A percentile compares a stretch with the other conserved stretches of the same genome.
Evolutionary conservation across 2,329 filamentous ascomycete genomes (phyloP).

Genomic region (Chaetomiaceae sp.): DNA sequence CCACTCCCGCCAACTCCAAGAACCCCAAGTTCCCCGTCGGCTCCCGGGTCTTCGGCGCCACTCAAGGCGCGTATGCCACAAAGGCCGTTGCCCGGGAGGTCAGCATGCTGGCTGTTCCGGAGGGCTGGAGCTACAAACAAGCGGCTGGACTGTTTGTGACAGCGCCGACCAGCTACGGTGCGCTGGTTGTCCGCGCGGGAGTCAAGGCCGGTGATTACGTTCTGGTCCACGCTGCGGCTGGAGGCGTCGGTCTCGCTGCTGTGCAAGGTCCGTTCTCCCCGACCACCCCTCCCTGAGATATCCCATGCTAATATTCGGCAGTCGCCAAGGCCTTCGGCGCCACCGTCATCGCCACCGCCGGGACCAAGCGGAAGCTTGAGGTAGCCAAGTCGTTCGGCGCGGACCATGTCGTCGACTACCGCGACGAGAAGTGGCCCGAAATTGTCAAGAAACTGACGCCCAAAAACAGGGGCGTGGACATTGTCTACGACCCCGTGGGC

Average conservation of each 20-base stretch:
- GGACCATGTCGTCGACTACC: slow-evolving; percentile 78
- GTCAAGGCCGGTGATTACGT: slow-evolving; percentile 80
- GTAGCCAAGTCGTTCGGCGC: slow-evolving; percentile 78
- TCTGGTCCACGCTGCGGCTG: slow-evolving; percentile 86
- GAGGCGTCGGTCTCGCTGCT: slow-evolving; percentile 84
- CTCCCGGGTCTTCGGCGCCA: slow-evolving; percentile 79
- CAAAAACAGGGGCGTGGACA: slow-evolving; percentile 70
- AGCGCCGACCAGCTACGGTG: slow-evolving; percentile 83
- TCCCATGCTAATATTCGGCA: slow-evolving; percentile 20
- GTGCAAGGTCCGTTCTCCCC: slow-evolving; percentile 58
- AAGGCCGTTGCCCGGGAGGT: slow-evolving; percentile 64
- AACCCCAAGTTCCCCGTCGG: slow-evolving; percentile 67
- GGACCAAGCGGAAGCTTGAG: slow-evolving; percentile 71
- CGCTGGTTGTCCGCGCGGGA: slow-evolving; percentile 70
- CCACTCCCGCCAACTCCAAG: slow-evolving; percentile 52
- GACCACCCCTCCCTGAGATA: too few relatives aligned
- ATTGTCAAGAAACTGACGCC: slow-evolving; percentile 75
- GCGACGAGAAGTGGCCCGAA: slow-evolving; percentile 57
- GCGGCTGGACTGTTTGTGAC: slow-evolving; percentile 90
- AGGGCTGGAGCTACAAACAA: slow-evolving; percentile 77
- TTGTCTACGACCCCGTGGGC: slow-evolving; percentile 93
- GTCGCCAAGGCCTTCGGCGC: slow-evolving; percentile 89
- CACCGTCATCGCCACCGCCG: slow-evolving; percentile 88
- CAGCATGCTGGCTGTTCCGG: slow-evolving; percentile 67
- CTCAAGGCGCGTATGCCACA: slow-evolving; percentile 82